These are phyloP conservation scores for Taphrina betulina DNA, from an alignment of 1,139 yeast species.

Conservation along the genomic window DNA sequence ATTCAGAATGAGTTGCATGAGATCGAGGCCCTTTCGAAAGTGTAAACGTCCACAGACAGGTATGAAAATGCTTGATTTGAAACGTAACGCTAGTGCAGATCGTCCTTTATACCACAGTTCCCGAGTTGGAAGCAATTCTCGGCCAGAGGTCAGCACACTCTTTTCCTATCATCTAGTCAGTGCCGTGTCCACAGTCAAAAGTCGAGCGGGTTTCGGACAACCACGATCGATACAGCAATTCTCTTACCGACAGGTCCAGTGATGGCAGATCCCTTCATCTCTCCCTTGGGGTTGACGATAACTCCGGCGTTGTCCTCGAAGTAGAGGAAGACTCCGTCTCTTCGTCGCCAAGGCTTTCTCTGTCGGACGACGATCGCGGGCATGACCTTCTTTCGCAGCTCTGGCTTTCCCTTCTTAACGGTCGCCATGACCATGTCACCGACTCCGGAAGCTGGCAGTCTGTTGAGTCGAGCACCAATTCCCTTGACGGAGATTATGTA, in stretches of 20 bases:
- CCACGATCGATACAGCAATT: too few species aligned
- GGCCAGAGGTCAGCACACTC: slow-evolving; percentile 99
- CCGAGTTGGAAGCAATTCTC: slow-evolving; percentile 99
- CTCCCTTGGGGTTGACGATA: slow-evolving; percentile 99
- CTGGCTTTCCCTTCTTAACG: slow-evolving; percentile 99
- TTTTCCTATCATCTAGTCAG: slow-evolving; percentile 3
- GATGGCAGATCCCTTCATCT: slow-evolving; percentile 99
- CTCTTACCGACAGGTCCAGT: slow-evolving; percentile 99
- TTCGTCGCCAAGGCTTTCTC: slow-evolving; percentile 99
- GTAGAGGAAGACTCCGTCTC: slow-evolving; percentile 99
- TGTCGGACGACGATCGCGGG: slow-evolving; percentile 99
- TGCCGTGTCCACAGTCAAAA: too few species aligned
- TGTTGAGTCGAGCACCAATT: slow-evolving; percentile 99
- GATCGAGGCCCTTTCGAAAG: too few species aligned
- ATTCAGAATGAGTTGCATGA: too few species aligned
- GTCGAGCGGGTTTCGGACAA: too few species aligned
- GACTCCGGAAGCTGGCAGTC: slow-evolving; percentile 99
- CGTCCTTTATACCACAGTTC: slow-evolving; percentile 88
- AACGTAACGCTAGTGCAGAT: slow-evolving; percentile 6
- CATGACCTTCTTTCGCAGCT: slow-evolving; percentile 99
- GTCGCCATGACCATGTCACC: slow-evolving; percentile 78
- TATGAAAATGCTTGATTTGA: slow-evolving; percentile 13
- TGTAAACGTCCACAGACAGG: too few species aligned
- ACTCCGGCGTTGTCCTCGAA: slow-evolving; percentile 99
- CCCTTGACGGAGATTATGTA: slow-evolving; percentile 99